phyloP scores from a whole-genome alignment of 345 rosid species.

The Citrus inodora region DNA sequence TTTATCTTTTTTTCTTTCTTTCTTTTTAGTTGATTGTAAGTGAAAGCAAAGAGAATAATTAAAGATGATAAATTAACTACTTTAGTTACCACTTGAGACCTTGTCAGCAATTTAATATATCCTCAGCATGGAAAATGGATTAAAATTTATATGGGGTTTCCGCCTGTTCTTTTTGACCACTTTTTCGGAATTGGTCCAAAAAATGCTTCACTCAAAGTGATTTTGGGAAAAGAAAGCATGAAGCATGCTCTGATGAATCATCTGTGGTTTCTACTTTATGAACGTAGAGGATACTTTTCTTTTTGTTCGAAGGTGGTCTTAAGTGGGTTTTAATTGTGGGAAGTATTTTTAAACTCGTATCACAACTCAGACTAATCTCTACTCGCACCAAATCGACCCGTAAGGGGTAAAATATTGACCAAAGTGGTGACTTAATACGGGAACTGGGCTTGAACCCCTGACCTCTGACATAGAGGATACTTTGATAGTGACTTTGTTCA shows the following conservation, averaged over 20 bases:
- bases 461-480: not conserved
- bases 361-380: fast-evolving
- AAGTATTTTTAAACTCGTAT: fast-evolving
- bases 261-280: constrained; percentile 11
- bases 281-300: not conserved
- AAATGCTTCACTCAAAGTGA: not conserved
- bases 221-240: not conserved
- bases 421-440: too few relatives aligned
- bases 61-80: constrained; percentile 2
- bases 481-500: constrained; percentile 15
- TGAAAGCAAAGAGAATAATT: constrained; percentile 4
- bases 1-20: too few relatives aligned
- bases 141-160: not conserved
- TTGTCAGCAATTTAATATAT: not conserved
- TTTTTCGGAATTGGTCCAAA: not conserved
- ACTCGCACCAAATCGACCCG: fast-evolving
- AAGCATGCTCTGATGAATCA: constrained; percentile 1
- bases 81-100: not conserved
- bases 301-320: too few relatives aligned
- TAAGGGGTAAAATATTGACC: fast-evolving
- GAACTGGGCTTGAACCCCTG: too few relatives aligned
- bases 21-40: not conserved
- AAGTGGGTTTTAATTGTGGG: fast-evolving
- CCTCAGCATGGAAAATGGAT: not conserved
- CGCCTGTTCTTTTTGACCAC: not conserved